Evolutionary conservation across 2,329 filamentous ascomycete genomes (phyloP).

Genomic region (Diaporthe vaccinii): DNA sequence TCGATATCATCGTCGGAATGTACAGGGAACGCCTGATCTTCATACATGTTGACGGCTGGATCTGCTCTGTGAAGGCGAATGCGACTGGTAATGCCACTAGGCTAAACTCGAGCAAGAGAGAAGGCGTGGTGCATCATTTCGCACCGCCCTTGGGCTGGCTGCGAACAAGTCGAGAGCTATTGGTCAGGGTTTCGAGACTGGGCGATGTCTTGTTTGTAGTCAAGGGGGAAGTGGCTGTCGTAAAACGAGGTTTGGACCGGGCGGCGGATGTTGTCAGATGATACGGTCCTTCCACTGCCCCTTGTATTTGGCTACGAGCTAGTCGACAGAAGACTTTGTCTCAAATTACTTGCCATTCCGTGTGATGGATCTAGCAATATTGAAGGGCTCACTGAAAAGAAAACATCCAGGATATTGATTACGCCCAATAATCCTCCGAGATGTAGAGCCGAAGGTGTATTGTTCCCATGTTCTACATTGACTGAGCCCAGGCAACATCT

Average conservation of each 20-base stretch:
- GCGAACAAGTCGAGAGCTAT: not conserved
- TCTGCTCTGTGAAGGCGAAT: not conserved
- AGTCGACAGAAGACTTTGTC: not conserved
- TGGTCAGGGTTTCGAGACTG: not conserved
- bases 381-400: not conserved
- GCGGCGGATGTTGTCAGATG: not conserved
- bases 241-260: not conserved
- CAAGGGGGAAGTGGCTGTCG: not conserved
- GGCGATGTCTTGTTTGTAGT: not conserved
- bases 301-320: not conserved
- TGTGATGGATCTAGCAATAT: not conserved
- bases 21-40: not conserved
- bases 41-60: not conserved
- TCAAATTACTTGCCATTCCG: not conserved
- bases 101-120: not conserved
- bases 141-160: not conserved
- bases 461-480: not conserved
- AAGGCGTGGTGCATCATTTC: conserved; percentile 1
- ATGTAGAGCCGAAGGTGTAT: not conserved
- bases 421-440: not conserved
- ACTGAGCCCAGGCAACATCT: not conserved
- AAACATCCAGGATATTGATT: not conserved
- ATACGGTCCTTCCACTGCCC: not conserved
- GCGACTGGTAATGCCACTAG: not conserved
- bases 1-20: not conserved